A percentile compares a stretch with the other conserved stretches of the same genome.
Evolutionary conservation across 2,329 filamentous ascomycete species (phyloP).

Genomic region (Ustilaginoidea virens): DNA sequence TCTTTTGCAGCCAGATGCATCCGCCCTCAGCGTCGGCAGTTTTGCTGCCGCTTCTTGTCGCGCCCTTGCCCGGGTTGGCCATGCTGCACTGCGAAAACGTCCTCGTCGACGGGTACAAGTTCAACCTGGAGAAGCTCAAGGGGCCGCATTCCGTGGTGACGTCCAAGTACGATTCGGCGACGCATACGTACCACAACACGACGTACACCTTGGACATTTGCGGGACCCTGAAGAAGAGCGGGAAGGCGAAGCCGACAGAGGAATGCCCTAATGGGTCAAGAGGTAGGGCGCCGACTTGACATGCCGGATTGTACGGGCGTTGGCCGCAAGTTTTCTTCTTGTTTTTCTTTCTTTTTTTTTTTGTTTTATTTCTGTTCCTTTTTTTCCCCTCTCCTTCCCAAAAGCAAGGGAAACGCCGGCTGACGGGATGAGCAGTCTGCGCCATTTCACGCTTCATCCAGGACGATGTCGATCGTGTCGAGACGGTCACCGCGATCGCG

Average conservation of each 20-base stretch:
- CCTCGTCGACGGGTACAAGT: constrained; percentile 39
- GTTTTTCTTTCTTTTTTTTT: too few species aligned
- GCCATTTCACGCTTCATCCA: constrained; percentile 48
- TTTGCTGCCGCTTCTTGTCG: constrained; percentile 21
- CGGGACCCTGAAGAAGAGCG: constrained; percentile 45
- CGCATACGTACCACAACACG: constrained; percentile 43
- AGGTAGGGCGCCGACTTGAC: constrained; percentile 30
- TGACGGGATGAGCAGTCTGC: constrained; percentile 44
- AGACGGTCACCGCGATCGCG: constrained; percentile 55
- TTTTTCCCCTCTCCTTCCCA: too few species aligned
- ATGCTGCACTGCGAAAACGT: constrained; percentile 49
- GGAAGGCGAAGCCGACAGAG: constrained; percentile 35
- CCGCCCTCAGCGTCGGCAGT: constrained; percentile 21
- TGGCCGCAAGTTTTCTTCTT: too few species aligned
- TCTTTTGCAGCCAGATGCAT: constrained; percentile 28
- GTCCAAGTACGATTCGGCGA: constrained; percentile 33
- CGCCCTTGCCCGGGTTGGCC: constrained; percentile 23
- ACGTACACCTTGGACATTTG: constrained; percentile 77
- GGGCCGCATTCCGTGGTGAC: constrained; percentile 57
- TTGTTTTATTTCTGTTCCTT: too few species aligned
- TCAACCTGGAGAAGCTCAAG: constrained; percentile 46
- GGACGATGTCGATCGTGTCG: constrained; percentile 31
- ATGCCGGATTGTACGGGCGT: not conserved
- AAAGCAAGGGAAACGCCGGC: too few species aligned
- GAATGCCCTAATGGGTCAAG: constrained; percentile 56